Conservation (phyloP, 2,329 filamentous ascomycete species). For the Anisogramma anomala region DNA sequence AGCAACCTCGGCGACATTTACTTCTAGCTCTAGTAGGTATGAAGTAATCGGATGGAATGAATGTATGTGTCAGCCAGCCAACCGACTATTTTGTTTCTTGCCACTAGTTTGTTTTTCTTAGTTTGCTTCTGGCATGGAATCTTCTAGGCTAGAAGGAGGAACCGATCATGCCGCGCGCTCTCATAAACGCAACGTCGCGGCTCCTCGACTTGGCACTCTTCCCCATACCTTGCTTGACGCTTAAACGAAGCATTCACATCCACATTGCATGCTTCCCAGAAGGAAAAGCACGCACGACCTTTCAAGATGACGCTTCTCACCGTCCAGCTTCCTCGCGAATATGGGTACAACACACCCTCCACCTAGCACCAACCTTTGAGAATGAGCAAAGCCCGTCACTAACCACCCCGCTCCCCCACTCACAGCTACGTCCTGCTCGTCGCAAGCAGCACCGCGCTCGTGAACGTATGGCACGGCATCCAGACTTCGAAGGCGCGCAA, state of each 20-base stretch:
- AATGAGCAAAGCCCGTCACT: constrained; percentile 2
- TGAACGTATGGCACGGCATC: constrained; percentile 41
- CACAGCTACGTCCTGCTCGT: constrained; percentile 52
- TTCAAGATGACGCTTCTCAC: constrained; percentile 27
- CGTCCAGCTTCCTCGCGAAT: constrained; percentile 36
- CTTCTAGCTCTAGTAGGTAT: too few species aligned
- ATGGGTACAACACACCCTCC: constrained; percentile 31
- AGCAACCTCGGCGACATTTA: too few species aligned
- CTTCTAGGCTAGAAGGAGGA: background rate
- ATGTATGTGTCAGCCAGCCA: too few species aligned
- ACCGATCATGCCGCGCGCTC: too few species aligned
- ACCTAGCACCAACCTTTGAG: too few species aligned
- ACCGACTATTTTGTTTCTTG: too few species aligned
- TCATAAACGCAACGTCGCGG: background rate
- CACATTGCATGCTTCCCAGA: background rate
- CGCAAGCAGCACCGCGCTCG: constrained; percentile 44
- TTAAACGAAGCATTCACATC: background rate
- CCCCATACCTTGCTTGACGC: too few species aligned
- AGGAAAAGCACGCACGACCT: background rate
- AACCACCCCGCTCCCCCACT: background rate
- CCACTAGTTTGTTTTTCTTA: background rate
- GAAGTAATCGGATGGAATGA: too few species aligned
- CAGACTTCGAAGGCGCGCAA: constrained; percentile 40
- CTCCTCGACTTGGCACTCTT: background rate
- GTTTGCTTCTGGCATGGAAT: background rate